Evolutionary conservation across 2,329 filamentous ascomycete species (phyloP).

Genomic region (Thelonectria rubi): DNA sequence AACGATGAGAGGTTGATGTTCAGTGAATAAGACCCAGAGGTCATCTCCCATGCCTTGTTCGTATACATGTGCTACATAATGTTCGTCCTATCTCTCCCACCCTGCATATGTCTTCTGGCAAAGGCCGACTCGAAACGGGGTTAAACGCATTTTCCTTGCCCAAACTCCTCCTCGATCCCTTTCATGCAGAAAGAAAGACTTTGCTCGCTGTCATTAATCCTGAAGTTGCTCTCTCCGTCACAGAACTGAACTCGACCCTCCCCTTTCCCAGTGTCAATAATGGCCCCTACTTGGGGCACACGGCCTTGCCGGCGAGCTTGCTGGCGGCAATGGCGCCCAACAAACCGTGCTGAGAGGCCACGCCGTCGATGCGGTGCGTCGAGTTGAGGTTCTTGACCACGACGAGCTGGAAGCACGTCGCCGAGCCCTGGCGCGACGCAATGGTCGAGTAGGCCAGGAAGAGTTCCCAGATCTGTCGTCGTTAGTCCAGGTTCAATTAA

Average conservation of each 20-base stretch:
- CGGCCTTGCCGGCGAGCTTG: slow-evolving; percentile 41
- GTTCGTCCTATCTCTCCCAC: not conserved
- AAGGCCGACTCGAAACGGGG: not conserved
- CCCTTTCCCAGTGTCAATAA: not conserved
- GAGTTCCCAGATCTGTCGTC: slow-evolving; percentile 83
- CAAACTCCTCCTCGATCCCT: slow-evolving; percentile 1
- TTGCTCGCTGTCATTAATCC: slow-evolving; percentile 2
- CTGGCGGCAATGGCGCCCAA: slow-evolving; percentile 62
- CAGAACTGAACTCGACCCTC: not conserved
- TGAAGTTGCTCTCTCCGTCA: not conserved
- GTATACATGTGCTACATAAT: not conserved
- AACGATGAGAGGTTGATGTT: not conserved
- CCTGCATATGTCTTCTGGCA: not conserved
- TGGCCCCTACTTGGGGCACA: not conserved
- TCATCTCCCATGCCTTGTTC: not conserved
- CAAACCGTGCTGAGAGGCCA: slow-evolving; percentile 74
- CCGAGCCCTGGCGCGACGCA: slow-evolving; percentile 81
- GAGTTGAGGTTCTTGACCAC: slow-evolving; percentile 92
- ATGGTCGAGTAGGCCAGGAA: slow-evolving; percentile 90
- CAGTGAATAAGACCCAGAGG: too few relatives aligned
- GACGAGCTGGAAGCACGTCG: slow-evolving; percentile 87
- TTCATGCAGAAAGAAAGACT: not conserved
- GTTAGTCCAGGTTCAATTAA: slow-evolving; percentile 33
- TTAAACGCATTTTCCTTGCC: slow-evolving; percentile 3
- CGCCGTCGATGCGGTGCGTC: slow-evolving; percentile 81